These are phyloP conservation scores for Sugiyamaella qingdaonensis DNA, from an alignment of 805 yeast genomes.

Conservation along the genomic window DNA sequence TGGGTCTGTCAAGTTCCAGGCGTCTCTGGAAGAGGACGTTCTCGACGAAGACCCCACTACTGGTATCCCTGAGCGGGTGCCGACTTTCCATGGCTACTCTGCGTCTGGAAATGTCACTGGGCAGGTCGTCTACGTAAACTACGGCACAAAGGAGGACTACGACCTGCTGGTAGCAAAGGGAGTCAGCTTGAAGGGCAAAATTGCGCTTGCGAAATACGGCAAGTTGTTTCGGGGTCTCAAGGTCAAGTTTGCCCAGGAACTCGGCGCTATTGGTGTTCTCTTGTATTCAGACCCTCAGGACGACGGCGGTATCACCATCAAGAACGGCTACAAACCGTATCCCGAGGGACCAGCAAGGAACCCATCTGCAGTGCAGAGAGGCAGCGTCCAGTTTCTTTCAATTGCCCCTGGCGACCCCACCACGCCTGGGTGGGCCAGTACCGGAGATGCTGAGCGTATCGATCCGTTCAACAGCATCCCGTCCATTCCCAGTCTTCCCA, in stretches of 20 bases:
- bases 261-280: constrained; percentile 63
- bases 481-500: constrained; percentile 65
- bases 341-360: constrained; percentile 77
- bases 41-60: constrained; percentile 52
- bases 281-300: constrained; percentile 70
- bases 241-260: constrained; percentile 70
- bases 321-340: constrained; percentile 58
- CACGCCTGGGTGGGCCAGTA: constrained; percentile 63
- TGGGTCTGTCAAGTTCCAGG: constrained; percentile 41
- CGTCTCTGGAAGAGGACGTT: constrained; percentile 51
- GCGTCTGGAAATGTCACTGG: constrained; percentile 74
- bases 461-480: constrained; percentile 54
- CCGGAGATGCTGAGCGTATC: constrained; percentile 44
- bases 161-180: constrained; percentile 43
- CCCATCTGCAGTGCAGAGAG: constrained; percentile 73
- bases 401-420: constrained; percentile 73
- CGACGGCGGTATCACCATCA: constrained; percentile 42
- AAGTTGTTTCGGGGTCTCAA: constrained; percentile 65
- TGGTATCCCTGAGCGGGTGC: constrained; percentile 45
- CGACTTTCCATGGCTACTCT: constrained; percentile 73
- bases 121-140: constrained; percentile 60
- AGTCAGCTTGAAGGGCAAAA: constrained; percentile 51
- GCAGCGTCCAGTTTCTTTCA: constrained; percentile 63
- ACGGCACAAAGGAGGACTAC: constrained; percentile 62
- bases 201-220: constrained; percentile 68